These are phyloP conservation scores for Stereum hirsutum DNA, from an alignment of 1,284 basidiomycete species.

Conservation along the genomic window DNA sequence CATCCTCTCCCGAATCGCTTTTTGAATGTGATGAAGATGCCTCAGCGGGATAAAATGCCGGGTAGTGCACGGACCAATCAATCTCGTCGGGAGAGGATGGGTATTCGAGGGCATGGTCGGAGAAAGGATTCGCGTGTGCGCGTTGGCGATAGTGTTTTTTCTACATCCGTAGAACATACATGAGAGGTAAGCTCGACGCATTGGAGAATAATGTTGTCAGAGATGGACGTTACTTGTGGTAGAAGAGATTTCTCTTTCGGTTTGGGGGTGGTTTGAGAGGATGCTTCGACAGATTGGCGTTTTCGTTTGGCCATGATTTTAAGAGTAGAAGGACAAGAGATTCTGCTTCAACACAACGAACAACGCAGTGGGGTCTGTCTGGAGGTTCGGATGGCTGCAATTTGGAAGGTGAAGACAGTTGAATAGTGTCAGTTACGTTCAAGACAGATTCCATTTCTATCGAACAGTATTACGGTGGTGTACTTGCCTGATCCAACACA, in stretches of 20 bases:
- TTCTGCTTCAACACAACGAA: too few species aligned
- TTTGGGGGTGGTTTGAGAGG: too few species aligned
- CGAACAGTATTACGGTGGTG: too few species aligned
- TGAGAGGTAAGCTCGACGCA: slow-evolving; percentile 6
- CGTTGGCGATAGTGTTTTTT: slow-evolving; percentile 97
- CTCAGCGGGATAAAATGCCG: slow-evolving; percentile 48
- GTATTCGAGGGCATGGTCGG: slow-evolving; percentile 90
- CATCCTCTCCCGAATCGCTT: too few species aligned
- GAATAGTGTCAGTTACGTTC: too few species aligned
- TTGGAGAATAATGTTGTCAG: neutral
- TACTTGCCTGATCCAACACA: too few species aligned
- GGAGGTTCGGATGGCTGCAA: too few species aligned
- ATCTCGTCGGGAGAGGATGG: slow-evolving; percentile 74
- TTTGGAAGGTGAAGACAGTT: too few species aligned
- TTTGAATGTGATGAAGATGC: too few species aligned
- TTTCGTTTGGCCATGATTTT: slow-evolving; percentile 41
- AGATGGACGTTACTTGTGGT: slow-evolving; percentile 24
- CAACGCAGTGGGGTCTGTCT: too few species aligned
- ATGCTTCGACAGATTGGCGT: slow-evolving; percentile 15
- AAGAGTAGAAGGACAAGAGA: too few species aligned
- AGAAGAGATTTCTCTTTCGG: slow-evolving; percentile 17
- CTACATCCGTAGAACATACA: slow-evolving; percentile 30
- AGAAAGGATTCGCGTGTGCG: slow-evolving; percentile 98
- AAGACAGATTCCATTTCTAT: too few species aligned
- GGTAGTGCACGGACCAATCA: slow-evolving; percentile 86